These are phyloP conservation scores for Fraxinus velutina DNA, from an alignment of 305 asterid genomes.

Conservation along the genomic window DNA sequence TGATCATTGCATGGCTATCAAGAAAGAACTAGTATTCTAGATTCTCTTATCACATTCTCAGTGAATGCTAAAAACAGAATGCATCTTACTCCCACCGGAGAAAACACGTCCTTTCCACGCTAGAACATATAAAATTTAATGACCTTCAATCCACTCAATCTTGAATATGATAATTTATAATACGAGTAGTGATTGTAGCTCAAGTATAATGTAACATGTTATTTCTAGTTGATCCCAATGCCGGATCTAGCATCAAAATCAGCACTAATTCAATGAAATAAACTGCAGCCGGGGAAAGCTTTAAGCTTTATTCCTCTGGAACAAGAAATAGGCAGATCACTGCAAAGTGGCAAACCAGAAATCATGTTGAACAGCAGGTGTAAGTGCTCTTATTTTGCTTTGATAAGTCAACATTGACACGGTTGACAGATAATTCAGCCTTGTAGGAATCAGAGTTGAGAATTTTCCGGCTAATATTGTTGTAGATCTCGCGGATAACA, in stretches of 20 bases:
- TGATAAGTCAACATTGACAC: slow-evolving; percentile 49
- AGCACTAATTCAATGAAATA: neutral
- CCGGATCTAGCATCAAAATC: neutral
- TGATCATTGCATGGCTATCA: neutral
- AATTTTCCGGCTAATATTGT: slow-evolving; percentile 53
- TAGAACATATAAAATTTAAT: neutral
- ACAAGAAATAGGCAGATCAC: neutral
- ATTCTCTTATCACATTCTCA: neutral
- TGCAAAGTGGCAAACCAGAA: neutral
- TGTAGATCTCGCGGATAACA: slow-evolving; percentile 61
- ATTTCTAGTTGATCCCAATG: neutral
- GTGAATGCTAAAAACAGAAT: neutral
- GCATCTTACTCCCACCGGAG: neutral
- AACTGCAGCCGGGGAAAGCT: neutral
- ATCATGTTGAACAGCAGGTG: slow-evolving; percentile 55
- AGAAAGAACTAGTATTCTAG: neutral
- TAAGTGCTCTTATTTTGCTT: slow-evolving; percentile 35
- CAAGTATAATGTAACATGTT: neutral
- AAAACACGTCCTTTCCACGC: neutral
- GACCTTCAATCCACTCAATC: neutral
- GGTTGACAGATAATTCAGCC: slow-evolving; percentile 52
- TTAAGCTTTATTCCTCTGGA: neutral
- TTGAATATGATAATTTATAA: neutral
- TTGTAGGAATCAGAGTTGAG: slow-evolving; percentile 70
- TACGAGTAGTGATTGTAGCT: neutral